Evolutionary conservation across 371 early-diverging fungal species (phyloP).

Genomic region (Mucor plumbeus): DNA sequence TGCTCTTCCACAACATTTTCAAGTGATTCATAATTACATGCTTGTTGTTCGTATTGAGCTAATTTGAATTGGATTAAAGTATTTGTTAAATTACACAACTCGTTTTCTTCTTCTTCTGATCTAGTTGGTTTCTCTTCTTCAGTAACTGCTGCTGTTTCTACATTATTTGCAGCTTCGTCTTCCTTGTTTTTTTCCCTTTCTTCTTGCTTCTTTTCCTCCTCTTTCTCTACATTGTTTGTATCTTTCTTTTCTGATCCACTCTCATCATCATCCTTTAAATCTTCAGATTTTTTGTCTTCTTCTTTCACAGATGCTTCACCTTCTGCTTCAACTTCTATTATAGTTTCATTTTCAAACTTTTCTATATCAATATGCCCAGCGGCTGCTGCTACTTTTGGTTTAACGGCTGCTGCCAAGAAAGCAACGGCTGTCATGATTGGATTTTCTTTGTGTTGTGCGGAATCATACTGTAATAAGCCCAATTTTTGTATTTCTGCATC

Average conservation of each 20-base stretch:
- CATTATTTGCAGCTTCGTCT: neutral
- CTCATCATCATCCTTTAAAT: neutral
- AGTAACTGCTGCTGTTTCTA: neutral
- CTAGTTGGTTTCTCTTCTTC: conserved; percentile 8
- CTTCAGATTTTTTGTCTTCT: neutral
- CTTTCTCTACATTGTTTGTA: neutral
- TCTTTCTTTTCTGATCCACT: neutral
- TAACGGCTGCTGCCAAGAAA: conserved; percentile 93
- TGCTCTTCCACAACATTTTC: conserved; percentile 64
- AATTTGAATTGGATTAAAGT: conserved; percentile 78
- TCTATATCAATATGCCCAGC: conserved; percentile 61
- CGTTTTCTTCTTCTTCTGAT: conserved; percentile 19
- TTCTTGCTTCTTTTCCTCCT: conserved; percentile 12
- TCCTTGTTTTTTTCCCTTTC: neutral
- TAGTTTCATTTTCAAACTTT: neutral
- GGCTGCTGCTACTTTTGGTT: conserved; percentile 90
- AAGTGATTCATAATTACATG: conserved; percentile 85
- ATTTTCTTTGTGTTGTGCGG: conserved; percentile 79
- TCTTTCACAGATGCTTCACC: neutral
- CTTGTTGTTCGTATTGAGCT: conserved; percentile 76
- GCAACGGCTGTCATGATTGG: conserved; percentile 96
- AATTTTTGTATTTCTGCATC: conserved; percentile 45
- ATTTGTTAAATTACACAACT: conserved; percentile 55
- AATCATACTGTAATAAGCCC: conserved; percentile 57
- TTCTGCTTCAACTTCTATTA: conserved; percentile 16